Evolutionary conservation across 352 stramenopile genomes (phyloP), one percentile per base, ranked within the genome.

Genomic region (Phytophthora pini): DNA sequence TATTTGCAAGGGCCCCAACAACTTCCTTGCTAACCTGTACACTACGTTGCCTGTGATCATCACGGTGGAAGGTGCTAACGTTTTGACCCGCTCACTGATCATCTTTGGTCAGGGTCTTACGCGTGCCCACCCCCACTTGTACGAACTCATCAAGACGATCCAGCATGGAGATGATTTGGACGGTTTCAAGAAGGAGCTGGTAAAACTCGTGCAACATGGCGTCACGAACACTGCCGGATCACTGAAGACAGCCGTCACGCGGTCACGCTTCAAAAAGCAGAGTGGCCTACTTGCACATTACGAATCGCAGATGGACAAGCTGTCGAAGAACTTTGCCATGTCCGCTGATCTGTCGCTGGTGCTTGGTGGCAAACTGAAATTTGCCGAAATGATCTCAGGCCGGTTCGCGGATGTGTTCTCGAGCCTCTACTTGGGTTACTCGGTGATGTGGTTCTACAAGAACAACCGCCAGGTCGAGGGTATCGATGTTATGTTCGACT

Each of bases 41-140:
- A 98, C 98, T 76, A 96, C 90, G 60, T 70, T 99, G 20, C 97
- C 97, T 13, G 98, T 99, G 56, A 94, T 94, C 26, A 99, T 99
- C 71, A 99, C 97, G 17, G 96, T 99, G 34, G 97, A 99, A 68
- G 97, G 97, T 48, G 97, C 97, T 36, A 99, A 99, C 80, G 99
- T 98, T 61, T 86, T 99, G 64, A 99, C 97, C 56, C 88, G 97
- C 8, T 98, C 93, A 24, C 93, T 98, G 55, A 98, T 99, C 73
- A 99, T 99, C 74, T 99, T 99, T 77, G 97, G 97, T 40, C 97
- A 99, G 79, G 97, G 97, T 64, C 88, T 99, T 44, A 99, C 96
- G 49, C 93, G 97, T 59, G 98, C 96, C 24, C 97, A 99, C 79
- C 97, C 97, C 54, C 96, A 99, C 70, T 87, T 99, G 79, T 95